phyloP scores from a whole-genome alignment of 2,329 filamentous ascomycete species.

The Pseudogymnoascus sp. region DNA sequence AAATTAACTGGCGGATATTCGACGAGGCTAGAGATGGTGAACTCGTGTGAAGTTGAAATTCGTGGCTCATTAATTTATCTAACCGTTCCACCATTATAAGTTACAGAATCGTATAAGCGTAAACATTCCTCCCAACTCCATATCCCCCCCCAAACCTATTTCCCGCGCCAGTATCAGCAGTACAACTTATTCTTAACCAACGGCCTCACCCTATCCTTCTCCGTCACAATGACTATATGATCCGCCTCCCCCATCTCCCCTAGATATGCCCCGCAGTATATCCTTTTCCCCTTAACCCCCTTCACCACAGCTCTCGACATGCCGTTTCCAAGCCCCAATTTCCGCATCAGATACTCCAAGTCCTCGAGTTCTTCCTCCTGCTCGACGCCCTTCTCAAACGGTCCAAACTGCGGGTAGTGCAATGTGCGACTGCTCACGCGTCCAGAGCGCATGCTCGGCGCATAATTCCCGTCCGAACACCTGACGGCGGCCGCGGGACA shows the following conservation, averaged over 20 bases:
- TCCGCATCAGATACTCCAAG: neutral
- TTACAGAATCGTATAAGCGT: neutral
- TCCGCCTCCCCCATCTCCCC: neutral
- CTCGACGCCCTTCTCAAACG: conserved; percentile 3
- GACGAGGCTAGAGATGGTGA: too few relatives aligned
- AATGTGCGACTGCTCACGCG: conserved; percentile 3
- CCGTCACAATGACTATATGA: conserved; percentile 1
- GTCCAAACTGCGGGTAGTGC: neutral
- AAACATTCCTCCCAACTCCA: neutral
- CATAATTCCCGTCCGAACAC: neutral
- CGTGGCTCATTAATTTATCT: neutral
- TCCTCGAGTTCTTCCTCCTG: neutral
- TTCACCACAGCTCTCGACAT: neutral
- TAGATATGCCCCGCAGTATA: neutral
- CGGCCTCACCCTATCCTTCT: neutral
- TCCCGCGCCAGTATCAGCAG: neutral
- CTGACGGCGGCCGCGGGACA: neutral
- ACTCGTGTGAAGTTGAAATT: neutral
- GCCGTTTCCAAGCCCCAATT: neutral
- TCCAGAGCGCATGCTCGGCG: neutral
- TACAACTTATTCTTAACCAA: neutral
- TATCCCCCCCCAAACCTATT: neutral
- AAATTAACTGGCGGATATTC: too few relatives aligned
- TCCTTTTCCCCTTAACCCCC: conserved; percentile 2
- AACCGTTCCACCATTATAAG: neutral